Percentiles rank a stretch among this genome's conserved stretches.
These are phyloP conservation scores for Amanita jacksonii DNA, from an alignment of 768 basidiomycete genomes.

Conservation along the genomic window DNA sequence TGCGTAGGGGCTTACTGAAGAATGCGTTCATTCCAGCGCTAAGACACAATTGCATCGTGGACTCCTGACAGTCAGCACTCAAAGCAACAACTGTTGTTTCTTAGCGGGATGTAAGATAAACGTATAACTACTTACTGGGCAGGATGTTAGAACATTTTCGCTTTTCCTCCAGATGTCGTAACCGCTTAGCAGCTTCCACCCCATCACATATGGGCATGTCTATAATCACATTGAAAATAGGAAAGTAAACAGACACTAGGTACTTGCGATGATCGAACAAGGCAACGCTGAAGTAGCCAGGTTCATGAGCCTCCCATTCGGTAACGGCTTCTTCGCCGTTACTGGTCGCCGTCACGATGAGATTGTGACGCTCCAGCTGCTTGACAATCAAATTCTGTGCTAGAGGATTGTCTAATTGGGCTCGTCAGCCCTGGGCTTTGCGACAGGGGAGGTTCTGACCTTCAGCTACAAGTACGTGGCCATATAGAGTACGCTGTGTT, in stretches of 20 bases:
- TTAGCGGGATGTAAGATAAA: not conserved
- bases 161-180: conserved; percentile 49
- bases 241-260: not conserved
- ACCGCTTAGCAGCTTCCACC: conserved; percentile 60
- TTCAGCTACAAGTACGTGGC: conserved; percentile 66
- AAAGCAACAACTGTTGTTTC: conserved; percentile 49
- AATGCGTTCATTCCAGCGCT: conserved; percentile 75
- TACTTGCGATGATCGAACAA: conserved; percentile 66
- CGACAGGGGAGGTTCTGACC: conserved; percentile 25
- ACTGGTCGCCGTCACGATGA: conserved; percentile 51
- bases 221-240: conserved; percentile 16
- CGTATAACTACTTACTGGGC: conserved; percentile 36
- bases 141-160: conserved; percentile 39
- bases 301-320: conserved; percentile 64
- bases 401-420: conserved; percentile 51
- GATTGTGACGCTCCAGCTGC: conserved; percentile 51
- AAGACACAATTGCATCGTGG: conserved; percentile 65
- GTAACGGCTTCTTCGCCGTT: conserved; percentile 62
- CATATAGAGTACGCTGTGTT: conserved; percentile 47
- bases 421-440: not conserved
- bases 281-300: conserved; percentile 61
- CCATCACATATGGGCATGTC: conserved; percentile 78
- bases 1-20: conserved; percentile 63
- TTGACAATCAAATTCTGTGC: conserved; percentile 59
- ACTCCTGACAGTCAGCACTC: conserved; percentile 71